These are phyloP conservation scores for Rhizophagus prolifer DNA, from an alignment of 192 early-diverging fungal genomes.

Conservation along the genomic window DNA sequence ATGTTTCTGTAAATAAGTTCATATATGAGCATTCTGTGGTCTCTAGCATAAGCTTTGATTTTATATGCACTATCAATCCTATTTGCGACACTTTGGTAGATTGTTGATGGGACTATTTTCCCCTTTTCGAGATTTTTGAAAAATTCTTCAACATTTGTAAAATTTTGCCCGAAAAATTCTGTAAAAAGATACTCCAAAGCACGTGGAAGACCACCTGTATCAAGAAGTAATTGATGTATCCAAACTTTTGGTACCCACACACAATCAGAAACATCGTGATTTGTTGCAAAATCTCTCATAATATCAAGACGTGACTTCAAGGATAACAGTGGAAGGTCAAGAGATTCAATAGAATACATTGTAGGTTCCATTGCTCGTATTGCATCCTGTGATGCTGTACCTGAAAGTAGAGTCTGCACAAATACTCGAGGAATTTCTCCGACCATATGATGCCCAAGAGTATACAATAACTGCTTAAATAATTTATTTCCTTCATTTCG, in stretches of 20 bases:
- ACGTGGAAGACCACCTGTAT: conserved; percentile 17
- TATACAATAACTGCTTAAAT: neutral
- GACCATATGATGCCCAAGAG: neutral
- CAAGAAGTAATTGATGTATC: too few relatives aligned
- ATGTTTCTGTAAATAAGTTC: too few relatives aligned
- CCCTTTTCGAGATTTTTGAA: too few relatives aligned
- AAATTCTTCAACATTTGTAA: neutral
- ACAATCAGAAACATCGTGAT: neutral
- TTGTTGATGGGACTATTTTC: too few relatives aligned
- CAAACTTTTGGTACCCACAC: neutral
- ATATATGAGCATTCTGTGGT: too few relatives aligned
- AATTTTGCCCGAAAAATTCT: neutral
- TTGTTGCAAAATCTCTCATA: conserved; percentile 9
- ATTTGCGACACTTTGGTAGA: too few relatives aligned
- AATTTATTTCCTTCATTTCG: neutral
- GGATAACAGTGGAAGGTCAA: neutral
- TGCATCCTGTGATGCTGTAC: neutral
- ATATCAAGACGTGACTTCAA: conserved; percentile 1
- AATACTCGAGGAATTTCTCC: neutral
- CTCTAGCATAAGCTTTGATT: too few relatives aligned
- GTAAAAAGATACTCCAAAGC: neutral
- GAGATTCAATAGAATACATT: conserved; percentile 1
- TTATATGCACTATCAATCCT: too few relatives aligned
- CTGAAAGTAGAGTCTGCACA: conserved; percentile 1
- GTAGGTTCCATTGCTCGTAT: conserved; percentile 6